Evolutionary conservation across 306 rosid species (phyloP).

Genomic region (Sicyos edulis): DNA sequence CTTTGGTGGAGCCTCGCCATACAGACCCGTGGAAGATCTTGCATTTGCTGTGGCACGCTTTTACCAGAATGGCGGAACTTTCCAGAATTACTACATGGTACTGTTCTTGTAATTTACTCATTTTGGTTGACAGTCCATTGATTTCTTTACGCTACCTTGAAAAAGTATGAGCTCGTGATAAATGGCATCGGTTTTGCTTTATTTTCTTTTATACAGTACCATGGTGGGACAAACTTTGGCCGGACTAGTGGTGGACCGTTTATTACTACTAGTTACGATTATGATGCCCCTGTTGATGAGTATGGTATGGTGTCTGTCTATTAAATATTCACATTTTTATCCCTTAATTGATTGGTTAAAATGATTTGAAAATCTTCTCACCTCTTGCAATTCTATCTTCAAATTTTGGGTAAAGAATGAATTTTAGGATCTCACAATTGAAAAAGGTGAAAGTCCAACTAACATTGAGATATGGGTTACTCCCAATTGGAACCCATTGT

Average conservation of each 20-base stretch:
- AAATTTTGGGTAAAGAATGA: neutral
- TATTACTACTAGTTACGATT: slow-evolving; percentile 81
- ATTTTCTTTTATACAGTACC: slow-evolving; percentile 56
- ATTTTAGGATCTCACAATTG: no score
- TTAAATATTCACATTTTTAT: neutral
- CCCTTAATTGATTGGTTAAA: neutral
- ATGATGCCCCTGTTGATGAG: slow-evolving; percentile 92
- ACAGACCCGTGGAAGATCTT: slow-evolving; percentile 80
- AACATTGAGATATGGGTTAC: no score
- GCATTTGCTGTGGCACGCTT: slow-evolving; percentile 92
- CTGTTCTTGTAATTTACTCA: slow-evolving; percentile 17
- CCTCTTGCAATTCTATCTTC: neutral
- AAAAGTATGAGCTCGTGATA: neutral
- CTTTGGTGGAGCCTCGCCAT: slow-evolving; percentile 75
- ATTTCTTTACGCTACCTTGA: neutral
- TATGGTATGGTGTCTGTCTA: slow-evolving; percentile 55
- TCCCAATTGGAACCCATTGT: no score
- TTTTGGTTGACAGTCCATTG: neutral
- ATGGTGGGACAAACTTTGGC: slow-evolving; percentile 94
- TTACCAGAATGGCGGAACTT: slow-evolving; percentile 88
- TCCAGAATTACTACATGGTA: slow-evolving; percentile 95
- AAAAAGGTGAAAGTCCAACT: no score
- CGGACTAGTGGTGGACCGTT: slow-evolving; percentile 78
- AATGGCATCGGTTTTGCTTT: neutral
- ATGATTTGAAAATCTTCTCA: neutral